These are phyloP conservation scores for Thalassiosira livingstoniorum DNA, from an alignment of 352 stramenopile genomes.

Conservation along the genomic window DNA sequence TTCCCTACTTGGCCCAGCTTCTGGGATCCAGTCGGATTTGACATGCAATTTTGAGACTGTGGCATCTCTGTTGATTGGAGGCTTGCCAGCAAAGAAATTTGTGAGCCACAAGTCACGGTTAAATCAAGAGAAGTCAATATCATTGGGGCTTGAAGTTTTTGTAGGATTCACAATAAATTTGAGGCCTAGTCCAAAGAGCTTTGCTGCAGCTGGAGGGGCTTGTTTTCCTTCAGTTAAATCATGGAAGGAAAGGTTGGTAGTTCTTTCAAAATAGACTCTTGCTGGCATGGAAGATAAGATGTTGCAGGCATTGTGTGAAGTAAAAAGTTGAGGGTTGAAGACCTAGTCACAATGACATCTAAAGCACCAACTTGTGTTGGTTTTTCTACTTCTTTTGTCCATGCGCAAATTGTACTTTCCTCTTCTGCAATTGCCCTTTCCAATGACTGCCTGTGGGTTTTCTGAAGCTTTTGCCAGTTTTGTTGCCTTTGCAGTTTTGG, in stretches of 20 bases:
- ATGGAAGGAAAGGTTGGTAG: constrained; percentile 15
- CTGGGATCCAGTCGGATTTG: constrained; percentile 10
- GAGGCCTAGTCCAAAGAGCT: constrained; percentile 7
- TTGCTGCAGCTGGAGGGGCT: neutral
- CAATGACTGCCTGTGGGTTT: no score
- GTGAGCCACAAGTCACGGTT: constrained; percentile 9
- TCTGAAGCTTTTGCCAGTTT: no score
- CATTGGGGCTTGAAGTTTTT: neutral
- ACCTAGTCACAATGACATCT: no score
- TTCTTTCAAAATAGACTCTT: constrained; percentile 3
- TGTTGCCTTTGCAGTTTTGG: no score
- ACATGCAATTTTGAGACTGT: neutral
- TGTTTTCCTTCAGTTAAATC: constrained; percentile 9
- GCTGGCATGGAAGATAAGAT: constrained; percentile 1
- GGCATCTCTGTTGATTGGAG: neutral
- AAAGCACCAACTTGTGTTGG: no score
- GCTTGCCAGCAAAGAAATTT: constrained; percentile 11
- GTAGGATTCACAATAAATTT: constrained; percentile 24
- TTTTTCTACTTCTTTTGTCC: no score
- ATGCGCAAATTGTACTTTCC: no score
- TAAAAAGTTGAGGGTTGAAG: neutral
- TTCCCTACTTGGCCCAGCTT: neutral
- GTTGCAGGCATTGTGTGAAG: neutral
- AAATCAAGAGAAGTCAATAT: constrained; percentile 8
- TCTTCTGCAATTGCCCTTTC: no score